phyloP scores from a whole-genome alignment of 176 grass and related monocot species.

The Musa schizocarpa region DNA sequence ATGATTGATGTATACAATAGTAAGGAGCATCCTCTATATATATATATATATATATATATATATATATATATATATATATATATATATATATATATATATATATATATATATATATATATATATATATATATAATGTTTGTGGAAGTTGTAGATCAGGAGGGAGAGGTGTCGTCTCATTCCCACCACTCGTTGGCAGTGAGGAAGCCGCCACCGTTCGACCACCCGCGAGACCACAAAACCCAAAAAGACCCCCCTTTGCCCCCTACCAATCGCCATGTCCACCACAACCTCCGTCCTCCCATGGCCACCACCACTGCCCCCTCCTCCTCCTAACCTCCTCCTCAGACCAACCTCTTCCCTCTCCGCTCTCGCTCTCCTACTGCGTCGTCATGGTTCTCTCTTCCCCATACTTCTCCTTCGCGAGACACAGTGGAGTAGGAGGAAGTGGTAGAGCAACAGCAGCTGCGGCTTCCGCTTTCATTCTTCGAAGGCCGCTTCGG shows the following conservation, averaged over 20 bases:
- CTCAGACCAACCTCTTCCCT: constrained; percentile 15
- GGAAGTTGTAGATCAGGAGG: constrained; percentile 52
- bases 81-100: no score
- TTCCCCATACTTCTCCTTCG: constrained; percentile 54
- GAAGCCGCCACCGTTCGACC: not conserved
- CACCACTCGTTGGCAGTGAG: constrained; percentile 33
- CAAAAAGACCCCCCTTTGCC: constrained; percentile 26
- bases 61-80: no score
- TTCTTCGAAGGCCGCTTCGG: constrained; percentile 28
- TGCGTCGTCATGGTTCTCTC: constrained; percentile 51
- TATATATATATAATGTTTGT: not conserved
- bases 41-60: no score
- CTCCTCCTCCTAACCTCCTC: constrained; percentile 27
- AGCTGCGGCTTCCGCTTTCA: constrained; percentile 32
- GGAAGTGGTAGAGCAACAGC: not conserved
- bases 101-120: no score
- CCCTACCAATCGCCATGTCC: constrained; percentile 22
- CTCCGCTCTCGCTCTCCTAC: constrained; percentile 1
- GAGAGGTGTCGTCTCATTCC: constrained; percentile 32
- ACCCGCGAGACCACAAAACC: constrained; percentile 19
- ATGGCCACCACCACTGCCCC: constrained; percentile 30
- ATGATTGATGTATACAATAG: no score
- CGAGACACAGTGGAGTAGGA: constrained; percentile 39
- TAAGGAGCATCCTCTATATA: no score
- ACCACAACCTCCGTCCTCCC: constrained; percentile 33